phyloP scores from a whole-genome alignment of 2,329 filamentous ascomycete genomes.

The Phaeophleospora eucalypticola region DNA sequence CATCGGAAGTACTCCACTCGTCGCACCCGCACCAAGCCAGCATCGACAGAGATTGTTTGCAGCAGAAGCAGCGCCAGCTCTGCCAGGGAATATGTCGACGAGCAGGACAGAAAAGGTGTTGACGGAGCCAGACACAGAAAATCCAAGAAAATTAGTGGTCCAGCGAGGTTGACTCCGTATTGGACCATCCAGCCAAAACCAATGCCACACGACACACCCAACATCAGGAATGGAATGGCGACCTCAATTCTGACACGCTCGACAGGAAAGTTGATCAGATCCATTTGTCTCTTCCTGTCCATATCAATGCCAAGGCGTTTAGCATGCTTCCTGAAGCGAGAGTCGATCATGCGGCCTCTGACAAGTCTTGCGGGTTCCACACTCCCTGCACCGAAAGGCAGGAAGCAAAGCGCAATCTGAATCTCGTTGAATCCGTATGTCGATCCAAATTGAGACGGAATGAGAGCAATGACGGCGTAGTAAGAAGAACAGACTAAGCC shows the following conservation, averaged over 20 bases:
- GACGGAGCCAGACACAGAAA: constrained; percentile 41
- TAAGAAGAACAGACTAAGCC: background rate
- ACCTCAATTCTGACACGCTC: constrained; percentile 41
- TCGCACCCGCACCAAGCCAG: constrained; percentile 34
- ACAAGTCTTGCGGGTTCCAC: constrained; percentile 13
- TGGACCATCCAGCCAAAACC: constrained; percentile 41
- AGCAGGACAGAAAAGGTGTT: constrained; percentile 52
- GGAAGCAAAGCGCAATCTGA: constrained; percentile 27
- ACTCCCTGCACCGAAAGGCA: constrained; percentile 1
- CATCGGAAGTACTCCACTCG: constrained; percentile 38
- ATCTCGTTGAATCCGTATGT: constrained; percentile 21
- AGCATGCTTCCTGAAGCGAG: constrained; percentile 65
- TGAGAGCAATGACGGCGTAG: background rate
- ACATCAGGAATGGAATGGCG: constrained; percentile 32
- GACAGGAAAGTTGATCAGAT: constrained; percentile 43
- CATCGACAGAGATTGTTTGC: constrained; percentile 34
- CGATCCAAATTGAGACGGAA: constrained; percentile 1
- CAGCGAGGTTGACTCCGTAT: constrained; percentile 29
- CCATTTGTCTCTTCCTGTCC: background rate
- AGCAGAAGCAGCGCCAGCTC: constrained; percentile 37
- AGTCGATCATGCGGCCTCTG: constrained; percentile 59
- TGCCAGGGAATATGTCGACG: constrained; percentile 38
- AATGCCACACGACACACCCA: constrained; percentile 30
- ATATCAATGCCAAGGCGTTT: constrained; percentile 38
- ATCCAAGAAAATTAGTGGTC: constrained; percentile 45